Evolutionary conservation across 768 basidiomycete genomes (phyloP), one percentile per base, ranked within the genome.

Genomic region (Lactifluus piperatus): DNA sequence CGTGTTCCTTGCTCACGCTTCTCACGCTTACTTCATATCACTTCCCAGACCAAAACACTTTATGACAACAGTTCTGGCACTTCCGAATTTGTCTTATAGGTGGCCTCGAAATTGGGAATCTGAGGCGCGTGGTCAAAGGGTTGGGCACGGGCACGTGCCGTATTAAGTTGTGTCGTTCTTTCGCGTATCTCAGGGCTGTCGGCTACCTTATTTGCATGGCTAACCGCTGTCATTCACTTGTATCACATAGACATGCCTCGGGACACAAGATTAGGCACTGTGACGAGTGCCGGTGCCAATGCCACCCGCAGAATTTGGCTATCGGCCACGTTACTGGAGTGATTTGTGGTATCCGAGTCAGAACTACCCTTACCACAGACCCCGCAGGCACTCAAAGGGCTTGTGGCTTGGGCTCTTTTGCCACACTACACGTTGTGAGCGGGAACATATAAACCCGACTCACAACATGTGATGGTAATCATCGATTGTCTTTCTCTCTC

Each of bases 391-490:
- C 32, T 44, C n/a, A 43, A 50, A 9, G 43, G 13, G 37, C 47
- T 8, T 55, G 58, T 60, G 58, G 26, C 47, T 5, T 29, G 32
- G 26, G 26, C 43, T 60, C 24, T 7, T 34, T 41, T 54, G 52
- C 58, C 58, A 60, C 58, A 60, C 5, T 41, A 13, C 37, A 30
- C 43, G 7, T 18, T 34, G 41, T 26, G 47, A 49, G 44, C 6
- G 16, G 27, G 26, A 13, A 26, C 58, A 50, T 55, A 60, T 60
- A 60, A 60, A 45, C 24, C 26, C 14, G 24, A 6, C 26, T 26
- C 11, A 27, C 54, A 11, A 41, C 50, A 3, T 51, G n/a, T 27
- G 13, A 6, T 20, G 18, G 14, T 30, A 10, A 16, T 5, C n/a
- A 22, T 16, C n/a, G 44, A 49, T 22, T 30, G 5, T 41, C 22